These are phyloP conservation scores for Flaveria ramosissima DNA, from an alignment of 129 eudicot species.

Conservation along the genomic window DNA sequence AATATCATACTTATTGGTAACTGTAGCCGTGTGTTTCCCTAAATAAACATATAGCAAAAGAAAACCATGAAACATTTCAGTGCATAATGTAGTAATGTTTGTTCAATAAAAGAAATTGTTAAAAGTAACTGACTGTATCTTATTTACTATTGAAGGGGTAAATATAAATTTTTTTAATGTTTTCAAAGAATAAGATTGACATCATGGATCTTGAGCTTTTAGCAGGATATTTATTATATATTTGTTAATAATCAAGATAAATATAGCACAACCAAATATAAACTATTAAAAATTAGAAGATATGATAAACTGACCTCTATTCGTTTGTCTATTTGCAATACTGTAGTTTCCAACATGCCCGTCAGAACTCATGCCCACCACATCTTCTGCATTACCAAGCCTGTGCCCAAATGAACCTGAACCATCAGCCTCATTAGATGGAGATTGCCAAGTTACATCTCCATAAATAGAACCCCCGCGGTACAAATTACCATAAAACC, in stretches of 20 bases:
- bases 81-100: neutral
- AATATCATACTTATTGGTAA: neutral
- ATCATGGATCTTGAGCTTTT: neutral
- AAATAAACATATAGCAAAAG: neutral
- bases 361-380: conserved; percentile 53
- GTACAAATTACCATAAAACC: conserved; percentile 55
- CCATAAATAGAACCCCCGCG: conserved; percentile 59
- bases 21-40: neutral
- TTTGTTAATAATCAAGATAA: neutral
- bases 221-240: neutral
- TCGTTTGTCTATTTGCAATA: conserved; percentile 65
- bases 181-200: neutral
- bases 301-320: conserved; percentile 56
- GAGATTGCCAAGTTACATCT: conserved; percentile 65
- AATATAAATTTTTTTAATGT: neutral
- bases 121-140: neutral
- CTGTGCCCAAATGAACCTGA: conserved; percentile 66
- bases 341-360: conserved; percentile 61
- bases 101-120: neutral
- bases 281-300: neutral
- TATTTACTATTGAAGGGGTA: neutral
- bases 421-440: conserved; percentile 55
- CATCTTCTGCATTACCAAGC: conserved; percentile 54
- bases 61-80: neutral
- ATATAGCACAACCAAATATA: conserved; percentile 5